These are phyloP conservation scores for Cladosporium sp. DNA, from an alignment of 2,329 filamentous ascomycete species.

Conservation along the genomic window DNA sequence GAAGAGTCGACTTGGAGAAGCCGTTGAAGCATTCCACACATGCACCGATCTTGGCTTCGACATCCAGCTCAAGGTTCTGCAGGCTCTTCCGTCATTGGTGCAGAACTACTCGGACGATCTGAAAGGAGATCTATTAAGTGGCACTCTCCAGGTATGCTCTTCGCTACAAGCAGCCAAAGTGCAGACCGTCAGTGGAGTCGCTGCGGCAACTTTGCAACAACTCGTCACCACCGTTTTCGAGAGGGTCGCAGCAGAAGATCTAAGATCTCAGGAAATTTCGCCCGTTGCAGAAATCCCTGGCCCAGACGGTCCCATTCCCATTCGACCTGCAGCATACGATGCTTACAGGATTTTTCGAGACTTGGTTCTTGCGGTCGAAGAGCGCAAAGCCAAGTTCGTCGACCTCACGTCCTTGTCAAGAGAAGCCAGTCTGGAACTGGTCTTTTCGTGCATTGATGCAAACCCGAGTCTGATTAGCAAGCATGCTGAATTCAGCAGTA, in stretches of 20 bases:
- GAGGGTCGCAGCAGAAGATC: conserved; percentile 80
- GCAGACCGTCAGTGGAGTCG: conserved; percentile 90
- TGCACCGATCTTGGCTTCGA: conserved; percentile 74
- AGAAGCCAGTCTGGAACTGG: conserved; percentile 84
- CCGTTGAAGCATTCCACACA: conserved; percentile 83
- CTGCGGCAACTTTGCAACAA: conserved; percentile 93
- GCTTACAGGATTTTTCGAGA: conserved; percentile 88
- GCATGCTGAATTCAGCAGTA: conserved; percentile 77
- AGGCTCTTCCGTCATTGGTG: conserved; percentile 82
- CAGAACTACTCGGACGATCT: conserved; percentile 87
- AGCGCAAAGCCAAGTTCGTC: conserved; percentile 78
- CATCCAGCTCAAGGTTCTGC: conserved; percentile 92
- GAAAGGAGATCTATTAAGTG: conserved; percentile 76
- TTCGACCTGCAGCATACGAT: conserved; percentile 78
- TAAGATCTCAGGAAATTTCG: conserved; percentile 53
- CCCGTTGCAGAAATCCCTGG: conserved; percentile 67
- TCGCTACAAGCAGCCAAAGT: conserved; percentile 89
- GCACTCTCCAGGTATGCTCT: conserved; percentile 85
- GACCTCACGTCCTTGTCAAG: conserved; percentile 75
- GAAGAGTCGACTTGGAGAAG: conserved; percentile 75
- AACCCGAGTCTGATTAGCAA: conserved; percentile 76
- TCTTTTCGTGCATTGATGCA: conserved; percentile 85
- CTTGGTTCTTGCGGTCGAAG: conserved; percentile 82
- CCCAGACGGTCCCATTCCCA: conserved; percentile 62
- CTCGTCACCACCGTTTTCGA: conserved; percentile 91